These are phyloP conservation scores for Evernia prunastri DNA, from an alignment of 495 filamentous ascomycete species.

Conservation along the genomic window DNA sequence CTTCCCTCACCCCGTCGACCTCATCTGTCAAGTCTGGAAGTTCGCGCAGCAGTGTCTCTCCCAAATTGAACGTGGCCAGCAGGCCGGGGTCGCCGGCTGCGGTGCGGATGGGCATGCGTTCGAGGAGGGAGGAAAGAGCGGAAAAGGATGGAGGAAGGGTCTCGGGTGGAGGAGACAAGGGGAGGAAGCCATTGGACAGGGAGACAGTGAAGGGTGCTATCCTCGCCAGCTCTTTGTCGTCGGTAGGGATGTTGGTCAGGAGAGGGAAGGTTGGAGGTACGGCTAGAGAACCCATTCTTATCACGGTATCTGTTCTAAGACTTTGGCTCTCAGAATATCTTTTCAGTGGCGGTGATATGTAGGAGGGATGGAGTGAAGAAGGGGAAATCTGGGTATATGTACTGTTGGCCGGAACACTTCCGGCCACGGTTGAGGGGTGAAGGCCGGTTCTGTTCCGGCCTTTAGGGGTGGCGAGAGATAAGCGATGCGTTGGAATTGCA, in stretches of 20 bases:
- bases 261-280: slow-evolving; percentile 4
- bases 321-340: neutral
- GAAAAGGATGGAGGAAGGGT: slow-evolving; percentile 59
- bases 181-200: slow-evolving; percentile 67
- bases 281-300: slow-evolving; percentile 6
- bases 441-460: slow-evolving; percentile 20
- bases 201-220: slow-evolving; percentile 78
- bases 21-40: slow-evolving; percentile 67
- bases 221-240: slow-evolving; percentile 12
- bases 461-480: slow-evolving; percentile 4
- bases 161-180: slow-evolving; percentile 37
- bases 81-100: slow-evolving; percentile 64
- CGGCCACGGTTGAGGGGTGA: slow-evolving; percentile 16
- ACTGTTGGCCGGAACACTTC: slow-evolving; percentile 17
- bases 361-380: slow-evolving; percentile 1
- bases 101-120: slow-evolving; percentile 68
- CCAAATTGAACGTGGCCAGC: slow-evolving; percentile 63
- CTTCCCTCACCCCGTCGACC: slow-evolving; percentile 60
- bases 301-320: neutral
- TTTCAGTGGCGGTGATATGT: neutral
- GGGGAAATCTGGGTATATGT: slow-evolving; percentile 6
- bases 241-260: slow-evolving; percentile 3
- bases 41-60: slow-evolving; percentile 56
- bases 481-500: neutral
- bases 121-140: slow-evolving; percentile 59